Conservation (phyloP, 1,284 basidiomycete genomes). For the Sanguinoderma infundibulare region DNA sequence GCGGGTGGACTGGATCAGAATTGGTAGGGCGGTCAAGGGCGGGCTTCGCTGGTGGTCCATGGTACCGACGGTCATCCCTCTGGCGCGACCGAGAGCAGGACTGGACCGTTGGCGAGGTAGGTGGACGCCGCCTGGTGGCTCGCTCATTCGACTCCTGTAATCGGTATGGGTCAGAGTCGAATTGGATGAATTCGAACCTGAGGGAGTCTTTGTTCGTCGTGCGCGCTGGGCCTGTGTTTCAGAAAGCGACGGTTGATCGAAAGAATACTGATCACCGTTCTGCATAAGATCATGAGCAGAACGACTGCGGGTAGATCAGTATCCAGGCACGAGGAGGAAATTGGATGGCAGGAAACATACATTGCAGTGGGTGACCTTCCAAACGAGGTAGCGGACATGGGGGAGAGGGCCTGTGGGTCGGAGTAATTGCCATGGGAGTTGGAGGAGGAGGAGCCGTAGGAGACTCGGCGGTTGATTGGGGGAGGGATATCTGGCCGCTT, state of each 20-base stretch:
- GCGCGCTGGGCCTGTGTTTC: conserved; percentile 12
- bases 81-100: conserved; percentile 46
- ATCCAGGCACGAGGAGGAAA: neutral
- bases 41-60: conserved; percentile 11
- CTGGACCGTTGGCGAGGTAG: conserved; percentile 22
- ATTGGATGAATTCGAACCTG: conserved; percentile 30
- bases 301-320: conserved; percentile 10
- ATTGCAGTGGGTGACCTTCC: conserved; percentile 20
- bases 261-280: conserved; percentile 9
- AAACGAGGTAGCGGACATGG: conserved; percentile 15
- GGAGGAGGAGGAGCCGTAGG: conserved; percentile 62
- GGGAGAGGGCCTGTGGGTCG: conserved; percentile 26
- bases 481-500: conserved; percentile 39
- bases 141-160: conserved; percentile 22
- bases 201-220: conserved; percentile 23
- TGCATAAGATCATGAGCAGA: conserved; percentile 24
- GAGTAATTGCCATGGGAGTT: conserved; percentile 45
- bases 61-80: conserved; percentile 55
- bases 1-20: conserved; percentile 9
- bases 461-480: conserved; percentile 44
- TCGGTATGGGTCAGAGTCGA: conserved; percentile 27
- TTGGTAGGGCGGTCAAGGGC: neutral
- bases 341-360: conserved; percentile 2
- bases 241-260: conserved; percentile 1
- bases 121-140: conserved; percentile 12